A percentile compares a stretch with the other conserved stretches of the same genome.
Evolutionary conservation across 441 rosid species (phyloP).

Genomic region (Kokia cookei): DNA sequence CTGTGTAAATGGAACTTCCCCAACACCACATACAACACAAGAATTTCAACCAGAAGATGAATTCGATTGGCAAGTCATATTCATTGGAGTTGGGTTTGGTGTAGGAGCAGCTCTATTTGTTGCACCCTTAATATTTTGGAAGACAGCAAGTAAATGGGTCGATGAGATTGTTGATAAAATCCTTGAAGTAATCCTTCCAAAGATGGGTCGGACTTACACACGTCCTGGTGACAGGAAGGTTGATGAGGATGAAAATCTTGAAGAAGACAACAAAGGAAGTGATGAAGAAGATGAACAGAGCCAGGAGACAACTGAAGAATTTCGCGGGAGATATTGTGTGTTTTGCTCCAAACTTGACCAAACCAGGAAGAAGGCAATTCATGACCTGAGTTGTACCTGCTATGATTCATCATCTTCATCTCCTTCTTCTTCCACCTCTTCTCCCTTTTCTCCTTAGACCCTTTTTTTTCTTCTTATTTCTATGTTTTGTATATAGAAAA

Average conservation of each 20-base stretch:
- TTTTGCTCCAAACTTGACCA: conserved; percentile 56
- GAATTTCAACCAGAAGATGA: not conserved
- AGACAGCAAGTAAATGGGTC: conserved; percentile 20
- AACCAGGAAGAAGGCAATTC: conserved; percentile 33
- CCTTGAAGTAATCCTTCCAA: conserved; percentile 34
- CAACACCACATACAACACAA: not conserved
- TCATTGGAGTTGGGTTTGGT: conserved; percentile 44
- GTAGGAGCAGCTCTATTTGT: conserved; percentile 37
- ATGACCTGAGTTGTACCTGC: conserved; percentile 46
- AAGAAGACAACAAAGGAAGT: conserved; percentile 12
- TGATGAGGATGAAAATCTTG: conserved; percentile 20
- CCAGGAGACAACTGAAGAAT: conserved; percentile 11
- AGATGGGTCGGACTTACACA: conserved; percentile 35
- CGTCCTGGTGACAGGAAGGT: conserved; percentile 16
- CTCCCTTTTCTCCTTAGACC: conserved; percentile 23
- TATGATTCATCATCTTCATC: conserved; percentile 32
- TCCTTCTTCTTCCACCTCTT: conserved; percentile 24
- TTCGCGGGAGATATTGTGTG: conserved; percentile 41
- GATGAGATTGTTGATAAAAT: conserved; percentile 34
- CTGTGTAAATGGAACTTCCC: not conserved
- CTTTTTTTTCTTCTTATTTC: not conserved
- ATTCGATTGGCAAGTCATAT: conserved; percentile 37
- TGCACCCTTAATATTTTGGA: conserved; percentile 31
- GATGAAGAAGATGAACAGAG: conserved; percentile 3
- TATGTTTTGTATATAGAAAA: conserved; percentile 21